Evolutionary conservation across 1,284 basidiomycete genomes (phyloP), one percentile per base, ranked within the genome.

Genomic region (Pyrrhoderma lamaoense): DNA sequence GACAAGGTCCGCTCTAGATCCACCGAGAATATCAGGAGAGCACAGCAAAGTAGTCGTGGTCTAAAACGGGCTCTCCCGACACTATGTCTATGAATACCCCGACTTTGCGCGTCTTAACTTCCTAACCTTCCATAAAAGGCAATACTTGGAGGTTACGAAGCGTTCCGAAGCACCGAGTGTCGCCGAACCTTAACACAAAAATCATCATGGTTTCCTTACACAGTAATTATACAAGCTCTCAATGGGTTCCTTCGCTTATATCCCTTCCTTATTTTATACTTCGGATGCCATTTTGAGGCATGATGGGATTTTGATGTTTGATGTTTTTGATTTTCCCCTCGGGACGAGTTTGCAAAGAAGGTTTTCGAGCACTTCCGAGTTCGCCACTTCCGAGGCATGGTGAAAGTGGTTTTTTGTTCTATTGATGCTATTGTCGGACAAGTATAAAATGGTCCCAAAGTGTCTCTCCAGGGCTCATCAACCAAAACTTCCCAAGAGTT

Each of bases 181-280:
- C 36, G 19, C 46, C 46, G 46, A 40, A 21, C 27, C 27, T 31
- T 31, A 31, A 31, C 5, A 5, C 5, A 5, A 31, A 40, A 40
- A 40, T 16, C n/a, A 21, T 21, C 34, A 45, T 51, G 49, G 49
- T 51, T 51, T 42, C 49, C 49, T 44, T 22, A 36, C 45, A 37
- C 14, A 43, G 49, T 36, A 44, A 51, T 34, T 51, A 36, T 45
- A 51, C 11, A 1, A 34, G n/a, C 21, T 22, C 4, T 18, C 7
- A 5, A 14, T 31, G 27, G 27, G 27, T 5, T 5, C n/a, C 5
- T 31, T 31, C 27, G 27, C 27, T 31, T 31, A 31, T 5, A 31
- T 31, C 11, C 27, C 27, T 31, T 31, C 5, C 27, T 31, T 5
- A 31, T 5, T 11, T 5, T 5, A 5, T 5, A 5, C 27, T 31